Evolutionary conservation across 108 stramenopile genomes (phyloP).

Genomic region (Mayamaea pseudoterrestris): DNA sequence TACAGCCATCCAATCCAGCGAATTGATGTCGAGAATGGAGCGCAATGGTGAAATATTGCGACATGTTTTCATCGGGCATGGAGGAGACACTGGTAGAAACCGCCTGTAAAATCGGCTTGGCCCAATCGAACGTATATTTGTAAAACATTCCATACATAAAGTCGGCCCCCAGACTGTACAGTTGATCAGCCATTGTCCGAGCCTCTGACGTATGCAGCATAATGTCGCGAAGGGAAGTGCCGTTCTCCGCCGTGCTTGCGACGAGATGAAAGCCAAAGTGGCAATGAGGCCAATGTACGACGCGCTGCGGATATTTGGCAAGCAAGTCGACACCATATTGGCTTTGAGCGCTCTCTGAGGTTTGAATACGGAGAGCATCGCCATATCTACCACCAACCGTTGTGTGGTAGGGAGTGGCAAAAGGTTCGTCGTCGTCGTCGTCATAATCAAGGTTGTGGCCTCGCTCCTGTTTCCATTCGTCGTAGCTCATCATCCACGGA

Average conservation of each 20-base stretch:
- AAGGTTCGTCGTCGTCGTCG: no score
- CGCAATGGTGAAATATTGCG: conserved; percentile 5
- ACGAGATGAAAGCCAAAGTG: neutral
- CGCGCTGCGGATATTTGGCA: no score
- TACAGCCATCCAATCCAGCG: conserved; percentile 33
- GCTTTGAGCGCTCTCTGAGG: no score
- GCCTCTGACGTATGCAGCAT: conserved; percentile 3
- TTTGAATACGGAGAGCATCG: no score
- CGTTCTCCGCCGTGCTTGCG: neutral
- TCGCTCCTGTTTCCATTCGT: no score
- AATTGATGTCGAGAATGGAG: conserved; percentile 21
- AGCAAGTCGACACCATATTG: no score
- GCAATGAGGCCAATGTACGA: no score
- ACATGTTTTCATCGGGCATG: neutral
- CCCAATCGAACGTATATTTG: neutral
- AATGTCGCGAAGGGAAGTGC: neutral
- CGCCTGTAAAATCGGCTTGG: neutral
- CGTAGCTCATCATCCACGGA: conserved; percentile 17
- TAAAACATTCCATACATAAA: conserved; percentile 9
- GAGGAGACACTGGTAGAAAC: neutral
- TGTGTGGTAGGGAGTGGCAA: no score
- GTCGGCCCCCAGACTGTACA: conserved; percentile 1
- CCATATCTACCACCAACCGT: no score
- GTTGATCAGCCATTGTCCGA: neutral
- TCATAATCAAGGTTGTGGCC: no score